Base-by-base conservation (phyloP, 2,329 filamentous ascomycete species). In the Trichophyton benhamiae region DNA sequence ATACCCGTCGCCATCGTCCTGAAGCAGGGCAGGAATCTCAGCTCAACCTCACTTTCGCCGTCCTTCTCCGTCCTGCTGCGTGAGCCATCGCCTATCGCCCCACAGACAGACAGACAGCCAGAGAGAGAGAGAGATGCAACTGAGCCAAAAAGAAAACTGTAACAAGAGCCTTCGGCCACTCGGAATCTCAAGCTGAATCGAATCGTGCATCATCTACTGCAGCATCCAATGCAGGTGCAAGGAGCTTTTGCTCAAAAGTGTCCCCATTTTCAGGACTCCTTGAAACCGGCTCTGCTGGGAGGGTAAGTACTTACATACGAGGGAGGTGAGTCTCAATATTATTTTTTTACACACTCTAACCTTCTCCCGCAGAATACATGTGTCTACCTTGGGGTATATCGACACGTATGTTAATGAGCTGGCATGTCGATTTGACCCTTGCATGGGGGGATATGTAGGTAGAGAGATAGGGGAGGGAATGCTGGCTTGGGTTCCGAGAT, bases 181-280 rank as follows among this genome's bases (percentile, higher is more conserved):
- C 49, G 49, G 49, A 53, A 53, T 53, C 30, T 53, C 49, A 4
- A 53, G 22, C 22, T 53, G 49, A 33, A 53, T 53, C 22, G 49
- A 53, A 53, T 53, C 49, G 49, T 53, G 49, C 49, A 53, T 20
- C 22, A 53, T 27, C 49, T 53, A 3, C 49, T 53, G 49, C 49
- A 53, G 22, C 13, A 17, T n/a, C 27, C 2, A 33, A 53, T 53
- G 49, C 49, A 53, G 49, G 49, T 53, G 49, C 49, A 53, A 33
- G 22, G 49, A 53, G 27, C 49, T 25, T 30, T 44, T 44, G 41
- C 49, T 25, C 13, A 22, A 17, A 22, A 33, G 3, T 20, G 13
- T 53, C 49, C 27, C 49, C 49, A 27, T 33, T n/a, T 27, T n/a
- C 49, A 53, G 9, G 22, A 27, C 49, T 25, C 27, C 49, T 33